Evolutionary conservation across 169 alveolate genomes (phyloP).

Genomic region (Miamiensis avidus): DNA sequence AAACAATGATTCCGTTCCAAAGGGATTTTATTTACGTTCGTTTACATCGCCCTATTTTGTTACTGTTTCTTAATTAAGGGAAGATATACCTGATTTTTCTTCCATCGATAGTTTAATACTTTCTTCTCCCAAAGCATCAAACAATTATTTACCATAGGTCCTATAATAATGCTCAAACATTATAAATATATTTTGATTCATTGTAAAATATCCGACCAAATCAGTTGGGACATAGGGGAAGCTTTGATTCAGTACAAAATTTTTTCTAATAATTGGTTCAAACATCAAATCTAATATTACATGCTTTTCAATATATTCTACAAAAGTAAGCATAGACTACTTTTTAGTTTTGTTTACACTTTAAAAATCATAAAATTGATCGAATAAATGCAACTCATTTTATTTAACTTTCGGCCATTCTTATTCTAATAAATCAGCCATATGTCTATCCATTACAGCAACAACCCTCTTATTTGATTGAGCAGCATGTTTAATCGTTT

Average conservation of each 20-base stretch:
- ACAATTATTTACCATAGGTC: background rate
- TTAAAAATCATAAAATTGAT: too few relatives aligned
- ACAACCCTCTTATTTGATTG: background rate
- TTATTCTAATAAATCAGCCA: conserved; percentile 9
- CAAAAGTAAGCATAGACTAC: too few relatives aligned
- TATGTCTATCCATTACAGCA: conserved; percentile 17
- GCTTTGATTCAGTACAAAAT: background rate
- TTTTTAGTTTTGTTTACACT: too few relatives aligned
- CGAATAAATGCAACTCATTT: background rate
- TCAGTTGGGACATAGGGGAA: background rate
- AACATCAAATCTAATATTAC: background rate
- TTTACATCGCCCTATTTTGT: too few relatives aligned
- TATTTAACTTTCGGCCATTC: conserved; percentile 10
- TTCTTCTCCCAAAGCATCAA: background rate
- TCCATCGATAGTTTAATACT: too few relatives aligned
- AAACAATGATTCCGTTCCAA: too few relatives aligned
- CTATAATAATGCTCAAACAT: background rate
- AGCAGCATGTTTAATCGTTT: conserved; percentile 3
- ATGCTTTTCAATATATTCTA: background rate
- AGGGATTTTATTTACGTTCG: too few relatives aligned
- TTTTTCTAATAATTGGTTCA: background rate
- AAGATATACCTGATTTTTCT: too few relatives aligned
- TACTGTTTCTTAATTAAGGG: too few relatives aligned
- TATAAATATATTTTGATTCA: background rate
- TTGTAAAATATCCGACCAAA: background rate